Evolutionary conservation across 2,329 filamentous ascomycete genomes (phyloP).

Genomic region (Aspergillus clavatus): DNA sequence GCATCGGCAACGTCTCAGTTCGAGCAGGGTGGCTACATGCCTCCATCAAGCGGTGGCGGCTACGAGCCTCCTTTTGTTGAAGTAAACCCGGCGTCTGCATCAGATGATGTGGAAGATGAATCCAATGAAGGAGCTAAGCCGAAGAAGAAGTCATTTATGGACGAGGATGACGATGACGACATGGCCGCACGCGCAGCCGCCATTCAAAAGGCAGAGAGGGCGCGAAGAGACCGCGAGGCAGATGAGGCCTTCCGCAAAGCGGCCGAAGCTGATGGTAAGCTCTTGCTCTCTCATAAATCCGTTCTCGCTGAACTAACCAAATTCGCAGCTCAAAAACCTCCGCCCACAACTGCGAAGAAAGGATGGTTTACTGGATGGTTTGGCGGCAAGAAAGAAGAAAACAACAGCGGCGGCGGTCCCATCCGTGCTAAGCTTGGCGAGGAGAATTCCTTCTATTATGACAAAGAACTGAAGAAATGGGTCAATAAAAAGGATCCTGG

Average conservation of each 20-base stretch:
- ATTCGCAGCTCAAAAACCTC: conserved; percentile 34
- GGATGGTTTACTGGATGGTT: conserved; percentile 89
- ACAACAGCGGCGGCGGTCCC: conserved; percentile 46
- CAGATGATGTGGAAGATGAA: conserved; percentile 49
- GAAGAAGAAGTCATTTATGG: conserved; percentile 75
- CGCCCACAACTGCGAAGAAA: conserved; percentile 34
- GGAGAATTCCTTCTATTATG: conserved; percentile 87
- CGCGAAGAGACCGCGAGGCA: conserved; percentile 70
- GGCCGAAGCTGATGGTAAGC: conserved; percentile 62
- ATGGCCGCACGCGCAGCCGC: conserved; percentile 52
- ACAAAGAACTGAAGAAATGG: conserved; percentile 96
- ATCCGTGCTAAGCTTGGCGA: conserved; percentile 92
- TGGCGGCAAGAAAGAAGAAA: conserved; percentile 54
- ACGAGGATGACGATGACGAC: conserved; percentile 70
- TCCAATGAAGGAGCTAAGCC: conserved; percentile 55
- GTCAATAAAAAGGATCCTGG: conserved; percentile 85
- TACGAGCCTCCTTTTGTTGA: conserved; percentile 40
- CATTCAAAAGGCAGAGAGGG: conserved; percentile 55
- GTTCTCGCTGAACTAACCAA: conserved; percentile 44
- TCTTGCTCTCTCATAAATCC: background rate
- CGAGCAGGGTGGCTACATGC: conserved; percentile 32
- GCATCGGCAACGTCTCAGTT: conserved; percentile 18
- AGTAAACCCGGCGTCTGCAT: conserved; percentile 28
- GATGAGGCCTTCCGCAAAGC: conserved; percentile 81
- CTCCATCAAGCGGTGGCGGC: conserved; percentile 21